phyloP scores from a whole-genome alignment of 208 protist genomes.

The Trypanosoma theileri region DNA sequence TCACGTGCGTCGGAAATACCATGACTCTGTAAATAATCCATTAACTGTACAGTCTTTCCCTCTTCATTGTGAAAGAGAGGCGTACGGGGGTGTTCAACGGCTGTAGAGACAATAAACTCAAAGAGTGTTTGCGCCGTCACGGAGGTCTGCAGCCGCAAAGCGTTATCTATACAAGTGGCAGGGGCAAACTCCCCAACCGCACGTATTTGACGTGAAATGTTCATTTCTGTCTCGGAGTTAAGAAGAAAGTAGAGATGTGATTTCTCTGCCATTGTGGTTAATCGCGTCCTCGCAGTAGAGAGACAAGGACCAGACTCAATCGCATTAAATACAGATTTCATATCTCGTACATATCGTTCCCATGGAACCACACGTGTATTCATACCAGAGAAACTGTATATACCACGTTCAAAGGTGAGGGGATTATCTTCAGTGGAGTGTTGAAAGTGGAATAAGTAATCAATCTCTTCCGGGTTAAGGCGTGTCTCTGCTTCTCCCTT shows the following conservation, averaged over 20 bases:
- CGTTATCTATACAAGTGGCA: constrained; percentile 79
- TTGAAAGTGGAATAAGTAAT: constrained; percentile 15
- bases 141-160: constrained; percentile 52
- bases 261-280: constrained; percentile 77
- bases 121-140: constrained; percentile 69
- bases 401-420: constrained; percentile 34
- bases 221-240: constrained; percentile 69
- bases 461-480: constrained; percentile 35
- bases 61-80: constrained; percentile 52
- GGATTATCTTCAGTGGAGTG: neutral
- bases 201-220: constrained; percentile 40
- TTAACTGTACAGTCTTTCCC: constrained; percentile 43
- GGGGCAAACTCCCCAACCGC: constrained; percentile 70
- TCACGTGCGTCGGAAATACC: constrained; percentile 61
- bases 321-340: constrained; percentile 57
- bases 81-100: constrained; percentile 61
- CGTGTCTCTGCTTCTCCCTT: constrained; percentile 59
- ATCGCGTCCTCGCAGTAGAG: constrained; percentile 68
- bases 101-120: constrained; percentile 65
- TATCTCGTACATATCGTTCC: constrained; percentile 71
- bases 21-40: constrained; percentile 57
- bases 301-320: constrained; percentile 89
- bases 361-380: constrained; percentile 65
- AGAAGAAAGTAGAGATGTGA: constrained; percentile 82
- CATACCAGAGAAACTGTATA: constrained; percentile 68